Base-by-base conservation (phyloP, 495 filamentous ascomycete species). In the Daldinia concentrica region DNA sequence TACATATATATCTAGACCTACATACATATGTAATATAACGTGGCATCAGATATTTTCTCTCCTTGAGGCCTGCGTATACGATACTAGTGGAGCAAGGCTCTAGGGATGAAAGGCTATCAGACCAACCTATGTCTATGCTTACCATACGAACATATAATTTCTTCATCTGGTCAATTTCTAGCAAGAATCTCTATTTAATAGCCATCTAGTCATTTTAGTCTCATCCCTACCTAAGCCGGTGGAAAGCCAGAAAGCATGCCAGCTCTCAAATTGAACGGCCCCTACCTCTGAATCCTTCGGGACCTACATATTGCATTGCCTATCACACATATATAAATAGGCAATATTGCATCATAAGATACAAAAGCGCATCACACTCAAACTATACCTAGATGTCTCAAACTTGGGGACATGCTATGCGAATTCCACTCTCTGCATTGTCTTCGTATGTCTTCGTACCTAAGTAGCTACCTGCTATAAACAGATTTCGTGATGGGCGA, bases 401-500 rank as follows among this genome's bases (percentile, higher is more conserved):
- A 36, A 14, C 3, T 36, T 14, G 34, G 34, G 12, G 11, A 36
- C 11, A 36, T 36, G 12, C 3, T 36, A 14, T 14, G 11, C 12
- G 12, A 36, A 36, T 36, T 36, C 14, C 12, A 36, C 34, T 36
- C 34, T 36, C 34, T 36, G 34, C 12, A 36, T 36, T 36, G 34
- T 36, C 12, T 36, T 36, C 34, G 34, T 36, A 36, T 51, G 58
- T 57, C 57, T 7, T 60, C 36, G 32, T 52, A 6, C 9, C 12
- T 14, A 34, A 34, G 8, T 14, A 36, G 34, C 34, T 36, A 36
- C 4, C 34, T 36, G 34, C 26, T 63, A 72, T 63, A 36, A 63
- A 55, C 52, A 63, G 17, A 62, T 63, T 61, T 48, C 57, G 32
- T 30, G 37, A 55, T 29, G 48, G 36, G 32, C 19, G 34, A 43